A percentile compares a stretch with the other conserved stretches of the same genome.
phyloP scores from a whole-genome alignment of 805 yeast species.

The Candida alai region DNA sequence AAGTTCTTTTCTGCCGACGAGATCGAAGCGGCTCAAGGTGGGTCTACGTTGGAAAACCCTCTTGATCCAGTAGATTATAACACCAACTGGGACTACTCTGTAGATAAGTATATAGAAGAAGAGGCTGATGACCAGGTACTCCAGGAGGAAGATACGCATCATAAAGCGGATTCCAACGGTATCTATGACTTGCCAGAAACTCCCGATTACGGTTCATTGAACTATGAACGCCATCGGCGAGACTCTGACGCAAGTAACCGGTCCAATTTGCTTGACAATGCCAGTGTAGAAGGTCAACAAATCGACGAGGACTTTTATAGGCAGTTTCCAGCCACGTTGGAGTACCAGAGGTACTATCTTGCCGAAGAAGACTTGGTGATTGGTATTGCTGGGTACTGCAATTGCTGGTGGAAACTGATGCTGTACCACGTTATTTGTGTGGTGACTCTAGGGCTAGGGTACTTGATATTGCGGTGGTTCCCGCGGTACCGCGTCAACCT shows the following conservation, averaged over 20 bases:
- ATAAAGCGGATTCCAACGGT: slow-evolving; percentile 3
- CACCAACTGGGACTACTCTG: slow-evolving; percentile 68
- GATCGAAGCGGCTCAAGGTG: slow-evolving; percentile 82
- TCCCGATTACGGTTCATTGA: slow-evolving; percentile 26
- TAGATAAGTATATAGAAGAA: slow-evolving; percentile 37
- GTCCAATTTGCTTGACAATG: slow-evolving; percentile 13
- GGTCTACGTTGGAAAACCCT: slow-evolving; percentile 67
- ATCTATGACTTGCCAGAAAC: slow-evolving; percentile 10
- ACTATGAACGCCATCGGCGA: slow-evolving; percentile 24
- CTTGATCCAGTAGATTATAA: slow-evolving; percentile 63
- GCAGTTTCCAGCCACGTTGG: slow-evolving; percentile 34
- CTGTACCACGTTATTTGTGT: slow-evolving; percentile 54
- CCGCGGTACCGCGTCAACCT: slow-evolving; percentile 70
- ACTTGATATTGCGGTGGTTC: slow-evolving; percentile 76
- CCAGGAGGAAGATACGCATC: slow-evolving; percentile 1
- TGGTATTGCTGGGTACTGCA: slow-evolving; percentile 86
- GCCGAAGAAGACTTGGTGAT: slow-evolving; percentile 94
- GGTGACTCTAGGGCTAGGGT: slow-evolving; percentile 67
- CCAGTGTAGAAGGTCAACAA: slow-evolving; percentile 15
- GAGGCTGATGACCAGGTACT: slow-evolving; percentile 7
- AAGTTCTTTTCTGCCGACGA: slow-evolving; percentile 81
- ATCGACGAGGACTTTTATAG: slow-evolving; percentile 17
- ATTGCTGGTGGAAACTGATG: slow-evolving; percentile 42
- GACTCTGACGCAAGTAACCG: slow-evolving; percentile 14
- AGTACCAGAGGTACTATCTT: slow-evolving; percentile 79